Conservation (phyloP, 2,329 filamentous ascomycete genomes). For the Venturia asperata region DNA sequence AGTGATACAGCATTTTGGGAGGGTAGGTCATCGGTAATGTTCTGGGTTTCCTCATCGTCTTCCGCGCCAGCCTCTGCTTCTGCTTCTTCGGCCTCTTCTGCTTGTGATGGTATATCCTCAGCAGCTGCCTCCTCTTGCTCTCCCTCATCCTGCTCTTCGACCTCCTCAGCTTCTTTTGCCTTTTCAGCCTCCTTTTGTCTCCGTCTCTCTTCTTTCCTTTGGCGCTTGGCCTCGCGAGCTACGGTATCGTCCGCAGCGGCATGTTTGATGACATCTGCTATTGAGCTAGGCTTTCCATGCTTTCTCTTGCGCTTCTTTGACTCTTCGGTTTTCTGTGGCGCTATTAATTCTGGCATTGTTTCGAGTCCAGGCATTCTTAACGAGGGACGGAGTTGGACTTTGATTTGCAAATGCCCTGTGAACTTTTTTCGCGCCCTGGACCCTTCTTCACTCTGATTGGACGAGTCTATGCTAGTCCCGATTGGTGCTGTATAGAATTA, state of each 20-base stretch:
- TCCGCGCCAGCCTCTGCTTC: conserved; percentile 24
- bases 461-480: not conserved
- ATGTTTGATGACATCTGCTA: conserved; percentile 26
- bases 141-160: conserved; percentile 23
- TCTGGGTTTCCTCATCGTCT: conserved; percentile 31
- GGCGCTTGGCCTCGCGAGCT: conserved; percentile 31
- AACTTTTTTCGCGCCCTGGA: not conserved
- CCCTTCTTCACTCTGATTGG: not conserved
- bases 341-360: not conserved
- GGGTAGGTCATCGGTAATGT: conserved; percentile 43
- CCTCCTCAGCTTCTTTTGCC: conserved; percentile 21
- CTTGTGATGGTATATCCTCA: conserved; percentile 34
- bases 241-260: conserved; percentile 25
- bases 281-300: conserved; percentile 31
- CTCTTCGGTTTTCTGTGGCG: conserved; percentile 22
- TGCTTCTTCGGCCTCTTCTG: conserved; percentile 37
- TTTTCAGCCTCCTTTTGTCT: conserved; percentile 24
- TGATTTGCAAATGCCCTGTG: not conserved
- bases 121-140: conserved; percentile 29
- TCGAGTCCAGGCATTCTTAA: conserved; percentile 2
- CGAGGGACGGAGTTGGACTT: not conserved
- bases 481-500: not conserved
- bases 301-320: conserved; percentile 44
- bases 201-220: conserved; percentile 23
- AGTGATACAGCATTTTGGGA: conserved; percentile 49